Evolutionary conservation across 306 rosid species (phyloP).

Genomic region (Lathyrus oleraceus): DNA sequence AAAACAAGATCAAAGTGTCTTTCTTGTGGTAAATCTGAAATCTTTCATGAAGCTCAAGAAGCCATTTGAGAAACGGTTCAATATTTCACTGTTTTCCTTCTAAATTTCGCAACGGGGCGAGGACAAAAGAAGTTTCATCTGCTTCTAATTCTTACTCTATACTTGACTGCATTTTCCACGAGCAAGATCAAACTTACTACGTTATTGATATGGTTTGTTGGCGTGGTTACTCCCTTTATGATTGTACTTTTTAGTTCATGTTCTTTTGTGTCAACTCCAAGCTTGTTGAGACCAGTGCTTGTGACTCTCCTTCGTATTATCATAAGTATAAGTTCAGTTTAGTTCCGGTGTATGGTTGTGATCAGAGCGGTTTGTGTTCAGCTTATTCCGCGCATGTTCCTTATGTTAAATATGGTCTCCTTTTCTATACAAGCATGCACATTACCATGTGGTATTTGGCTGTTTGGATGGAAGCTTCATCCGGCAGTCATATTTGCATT

Average conservation of each 20-base stretch:
- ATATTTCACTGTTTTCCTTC: constrained; percentile 86
- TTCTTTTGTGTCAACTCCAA: constrained; percentile 84
- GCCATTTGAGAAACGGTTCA: constrained; percentile 79
- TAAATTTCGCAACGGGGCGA: constrained; percentile 74
- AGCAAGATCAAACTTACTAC: constrained; percentile 89
- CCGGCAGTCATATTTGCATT: constrained; percentile 58
- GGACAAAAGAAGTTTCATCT: constrained; percentile 49
- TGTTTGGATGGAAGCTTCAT: constrained; percentile 62
- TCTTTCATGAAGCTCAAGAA: not conserved
- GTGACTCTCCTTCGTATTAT: constrained; percentile 64
- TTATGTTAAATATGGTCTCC: constrained; percentile 78
- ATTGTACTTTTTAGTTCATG: constrained; percentile 78
- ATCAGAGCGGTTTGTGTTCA: constrained; percentile 55
- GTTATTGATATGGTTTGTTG: constrained; percentile 95
- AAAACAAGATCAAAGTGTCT: too few relatives aligned
- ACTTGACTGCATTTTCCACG: constrained; percentile 89
- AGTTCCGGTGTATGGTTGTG: constrained; percentile 64
- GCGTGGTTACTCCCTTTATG: constrained; percentile 78
- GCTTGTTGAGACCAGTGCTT: constrained; percentile 79
- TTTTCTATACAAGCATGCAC: constrained; percentile 84
- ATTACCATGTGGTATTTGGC: constrained; percentile 71
- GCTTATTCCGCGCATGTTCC: constrained; percentile 68
- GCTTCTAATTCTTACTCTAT: constrained; percentile 80
- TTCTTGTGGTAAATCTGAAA: too few relatives aligned
- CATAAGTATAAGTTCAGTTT: constrained; percentile 73